Conservation (phyloP, 2,329 filamentous ascomycete genomes). For the Apiospora marii region DNA sequence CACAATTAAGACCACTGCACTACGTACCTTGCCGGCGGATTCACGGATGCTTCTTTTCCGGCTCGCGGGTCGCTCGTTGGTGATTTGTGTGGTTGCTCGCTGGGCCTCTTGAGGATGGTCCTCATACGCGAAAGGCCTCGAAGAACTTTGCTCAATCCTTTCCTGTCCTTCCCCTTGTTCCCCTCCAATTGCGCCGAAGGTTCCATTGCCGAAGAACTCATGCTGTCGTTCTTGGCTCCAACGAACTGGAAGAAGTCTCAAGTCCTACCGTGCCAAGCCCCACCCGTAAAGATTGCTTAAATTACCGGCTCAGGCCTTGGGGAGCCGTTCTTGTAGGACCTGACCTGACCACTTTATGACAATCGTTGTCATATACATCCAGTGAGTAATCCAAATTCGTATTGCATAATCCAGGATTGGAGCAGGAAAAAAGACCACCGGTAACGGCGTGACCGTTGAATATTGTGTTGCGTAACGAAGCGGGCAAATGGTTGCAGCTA, state of each 20-base stretch:
- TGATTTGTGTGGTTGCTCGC: constrained; percentile 41
- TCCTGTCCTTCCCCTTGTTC: constrained; percentile 44
- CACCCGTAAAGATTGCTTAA: not conserved
- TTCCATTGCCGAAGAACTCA: constrained; percentile 12
- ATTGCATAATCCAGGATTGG: not conserved
- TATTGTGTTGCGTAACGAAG: not conserved
- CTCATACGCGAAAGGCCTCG: constrained; percentile 50
- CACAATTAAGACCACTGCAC: not conserved
- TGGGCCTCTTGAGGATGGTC: constrained; percentile 55
- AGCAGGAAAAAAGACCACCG: not conserved
- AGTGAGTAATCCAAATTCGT: not conserved
- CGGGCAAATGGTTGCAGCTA: not conserved
- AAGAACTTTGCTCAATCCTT: constrained; percentile 56
- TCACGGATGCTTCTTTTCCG: constrained; percentile 30
- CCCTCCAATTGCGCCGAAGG: not conserved
- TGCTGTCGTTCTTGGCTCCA: not conserved
- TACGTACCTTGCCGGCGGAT: constrained; percentile 19
- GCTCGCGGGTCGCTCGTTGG: not conserved
- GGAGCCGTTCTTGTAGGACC: not conserved
- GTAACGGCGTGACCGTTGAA: not conserved
- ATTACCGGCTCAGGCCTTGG: not conserved
- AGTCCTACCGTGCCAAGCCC: not conserved
- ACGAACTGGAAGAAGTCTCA: not conserved
- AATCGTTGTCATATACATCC: not conserved
- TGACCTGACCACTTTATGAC: not conserved